Percentiles rank a stretch among this genome's conserved stretches.
Evolutionary conservation across 805 yeast genomes (phyloP).

Genomic region (Nakazawaea wyomingensis): DNA sequence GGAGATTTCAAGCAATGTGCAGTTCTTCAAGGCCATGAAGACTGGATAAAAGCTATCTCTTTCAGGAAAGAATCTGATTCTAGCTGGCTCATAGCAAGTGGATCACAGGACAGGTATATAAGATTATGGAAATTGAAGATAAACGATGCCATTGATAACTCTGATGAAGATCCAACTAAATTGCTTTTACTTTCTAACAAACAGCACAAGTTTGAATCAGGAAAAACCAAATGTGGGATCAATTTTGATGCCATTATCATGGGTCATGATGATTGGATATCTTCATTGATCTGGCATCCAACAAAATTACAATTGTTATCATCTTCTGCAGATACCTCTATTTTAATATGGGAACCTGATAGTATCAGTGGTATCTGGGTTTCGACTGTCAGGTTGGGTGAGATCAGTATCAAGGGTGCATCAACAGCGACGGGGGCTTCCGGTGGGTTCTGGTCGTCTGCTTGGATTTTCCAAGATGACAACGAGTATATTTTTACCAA

Average conservation of each 20-base stretch:
- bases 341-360: conserved; percentile 94
- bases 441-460: conserved; percentile 56
- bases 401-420: conserved; percentile 92
- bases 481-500: conserved; percentile 63
- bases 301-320: conserved; percentile 59
- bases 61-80: conserved; percentile 47
- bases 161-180: conserved; percentile 48
- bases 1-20: conserved; percentile 37
- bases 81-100: conserved; percentile 72
- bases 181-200: conserved; percentile 62
- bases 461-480: conserved; percentile 56
- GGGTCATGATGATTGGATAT: conserved; percentile 99
- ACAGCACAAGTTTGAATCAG: conserved; percentile 53
- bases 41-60: conserved; percentile 81
- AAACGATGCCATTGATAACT: conserved; percentile 49
- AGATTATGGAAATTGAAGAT: conserved; percentile 77
- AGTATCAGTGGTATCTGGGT: conserved; percentile 85
- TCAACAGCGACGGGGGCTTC: conserved; percentile 96
- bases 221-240: conserved; percentile 43
- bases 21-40: conserved; percentile 83
- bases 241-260: conserved; percentile 88
- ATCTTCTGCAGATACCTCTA: conserved; percentile 87
- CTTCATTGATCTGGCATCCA: conserved; percentile 80
- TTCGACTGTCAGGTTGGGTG: conserved; percentile 77
- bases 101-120: conserved; percentile 89